A percentile compares a stretch with the other conserved stretches of the same genome.
phyloP scores from a whole-genome alignment of 345 rosid species.

The Anacardium occidentale region DNA sequence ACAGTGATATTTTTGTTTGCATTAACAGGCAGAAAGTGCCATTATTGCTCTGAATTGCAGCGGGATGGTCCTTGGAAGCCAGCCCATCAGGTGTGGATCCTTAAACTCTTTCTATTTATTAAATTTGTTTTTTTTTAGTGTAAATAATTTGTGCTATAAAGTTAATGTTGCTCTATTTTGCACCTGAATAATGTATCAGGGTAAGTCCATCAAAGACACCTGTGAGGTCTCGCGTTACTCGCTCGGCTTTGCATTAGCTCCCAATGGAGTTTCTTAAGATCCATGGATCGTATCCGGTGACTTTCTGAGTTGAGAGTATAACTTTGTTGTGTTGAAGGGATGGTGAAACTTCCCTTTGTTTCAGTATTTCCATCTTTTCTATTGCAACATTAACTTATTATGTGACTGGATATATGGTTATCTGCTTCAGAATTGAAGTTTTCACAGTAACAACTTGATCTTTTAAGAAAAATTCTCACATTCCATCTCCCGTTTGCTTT shows the following conservation, averaged over 20 bases:
- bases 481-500: neutral
- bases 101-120: neutral
- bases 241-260: conserved; percentile 35
- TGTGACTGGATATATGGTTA: neutral
- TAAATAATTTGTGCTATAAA: neutral
- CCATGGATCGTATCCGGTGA: conserved; percentile 33
- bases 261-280: conserved; percentile 21
- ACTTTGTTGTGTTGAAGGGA: conserved; percentile 40
- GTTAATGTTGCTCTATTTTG: neutral
- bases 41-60: conserved; percentile 70
- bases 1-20: conserved; percentile 13
- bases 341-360: conserved; percentile 39
- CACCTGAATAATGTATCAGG: conserved; percentile 30
- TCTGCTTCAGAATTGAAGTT: neutral
- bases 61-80: conserved; percentile 67
- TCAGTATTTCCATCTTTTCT: conserved; percentile 37
- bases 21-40: conserved; percentile 78
- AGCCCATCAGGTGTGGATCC: conserved; percentile 58
- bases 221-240: conserved; percentile 69
- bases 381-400: conserved; percentile 29
- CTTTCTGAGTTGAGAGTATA: conserved; percentile 19
- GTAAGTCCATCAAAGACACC: conserved; percentile 89
- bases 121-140: neutral
- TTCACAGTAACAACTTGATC: neutral
- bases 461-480: neutral